Evolutionary conservation across 805 yeast species (phyloP), one percentile per base, ranked within the genome.

Genomic region (Candida anglica): DNA sequence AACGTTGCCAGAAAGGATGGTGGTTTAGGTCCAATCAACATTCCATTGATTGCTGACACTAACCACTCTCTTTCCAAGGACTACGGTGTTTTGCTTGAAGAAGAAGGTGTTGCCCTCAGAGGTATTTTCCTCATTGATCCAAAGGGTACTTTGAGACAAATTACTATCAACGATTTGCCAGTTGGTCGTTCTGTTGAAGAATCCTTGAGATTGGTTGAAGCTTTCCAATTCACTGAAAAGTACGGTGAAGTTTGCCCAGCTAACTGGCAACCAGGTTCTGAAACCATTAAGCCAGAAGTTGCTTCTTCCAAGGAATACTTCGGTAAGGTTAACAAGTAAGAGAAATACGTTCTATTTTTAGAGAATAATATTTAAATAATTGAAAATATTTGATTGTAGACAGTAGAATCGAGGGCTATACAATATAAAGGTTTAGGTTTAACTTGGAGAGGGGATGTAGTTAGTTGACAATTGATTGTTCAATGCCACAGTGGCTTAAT

Each of bases 181-280:
- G 99, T 93, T 52, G 98, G 98, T 67, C 88, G 98, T 79, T 84
- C 86, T 59, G 98, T 93, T 51, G 97, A 89, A 49, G 99, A 93
- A 79, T 84, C 97, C 49, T 76, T 87, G 62, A 89, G 99, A 82
- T 79, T 93, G 62, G 78, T 93, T 46, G 98, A 93, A 66, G 99
- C 97, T 53, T 93, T 93, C 96, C 96, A 91, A 76, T 93, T 95
- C 89, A 86, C 96, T 56, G 98, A 89, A 69, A 85, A 86, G 76
- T 75, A 93, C 81, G 98, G 98, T 73, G 96, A 94, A 75, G 98
- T 91, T 50, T 89, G 97, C 75, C 98, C 98, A 58, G 97, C 98
- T 64, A 93, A 91, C 94, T 91, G 98, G 98, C 63, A 59, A 47
- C 66, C 65, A 46, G 98, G 98, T 73, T 65, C 86, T 43, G 95